These are phyloP conservation scores for Aspergillus sp. DNA, from an alignment of 2,329 filamentous ascomycete genomes.

Conservation along the genomic window DNA sequence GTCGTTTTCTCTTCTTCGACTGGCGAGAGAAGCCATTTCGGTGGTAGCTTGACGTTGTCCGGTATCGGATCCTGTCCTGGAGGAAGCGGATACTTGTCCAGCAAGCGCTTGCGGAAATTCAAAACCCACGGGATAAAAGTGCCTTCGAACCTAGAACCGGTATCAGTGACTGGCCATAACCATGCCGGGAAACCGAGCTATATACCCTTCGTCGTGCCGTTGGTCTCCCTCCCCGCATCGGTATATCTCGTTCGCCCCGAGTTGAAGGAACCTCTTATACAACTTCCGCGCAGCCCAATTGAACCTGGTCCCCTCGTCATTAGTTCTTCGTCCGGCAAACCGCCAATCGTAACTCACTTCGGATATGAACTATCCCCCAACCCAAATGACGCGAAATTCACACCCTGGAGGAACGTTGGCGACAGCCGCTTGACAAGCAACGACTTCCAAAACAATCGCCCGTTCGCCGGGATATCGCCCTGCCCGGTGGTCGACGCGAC, in stretches of 20 bases:
- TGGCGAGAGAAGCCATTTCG: slow-evolving; percentile 55
- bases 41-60: slow-evolving; percentile 63
- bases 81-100: slow-evolving; percentile 62
- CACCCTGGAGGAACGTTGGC: slow-evolving; percentile 56
- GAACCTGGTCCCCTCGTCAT: slow-evolving; percentile 48
- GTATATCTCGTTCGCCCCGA: slow-evolving; percentile 71
- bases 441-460: slow-evolving; percentile 72
- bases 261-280: slow-evolving; percentile 70
- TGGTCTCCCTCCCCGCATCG: slow-evolving; percentile 83
- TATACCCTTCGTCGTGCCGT: slow-evolving; percentile 82
- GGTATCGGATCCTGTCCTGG: slow-evolving; percentile 61
- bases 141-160: slow-evolving; percentile 59
- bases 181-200: slow-evolving; percentile 9
- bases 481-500: slow-evolving; percentile 89
- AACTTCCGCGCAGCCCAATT: slow-evolving; percentile 91
- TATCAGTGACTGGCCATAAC: neutral
- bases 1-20: slow-evolving; percentile 3
- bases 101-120: slow-evolving; percentile 57
- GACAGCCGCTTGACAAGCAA: slow-evolving; percentile 71
- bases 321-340: no score
- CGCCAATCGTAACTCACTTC: slow-evolving; percentile 50
- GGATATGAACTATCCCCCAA: slow-evolving; percentile 91
- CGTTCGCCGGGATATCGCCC: slow-evolving; percentile 83
- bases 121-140: slow-evolving; percentile 71
- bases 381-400: slow-evolving; percentile 79